Conservation (phyloP, 2,329 filamentous ascomycete genomes). For the Venturia nashicola region DNA sequence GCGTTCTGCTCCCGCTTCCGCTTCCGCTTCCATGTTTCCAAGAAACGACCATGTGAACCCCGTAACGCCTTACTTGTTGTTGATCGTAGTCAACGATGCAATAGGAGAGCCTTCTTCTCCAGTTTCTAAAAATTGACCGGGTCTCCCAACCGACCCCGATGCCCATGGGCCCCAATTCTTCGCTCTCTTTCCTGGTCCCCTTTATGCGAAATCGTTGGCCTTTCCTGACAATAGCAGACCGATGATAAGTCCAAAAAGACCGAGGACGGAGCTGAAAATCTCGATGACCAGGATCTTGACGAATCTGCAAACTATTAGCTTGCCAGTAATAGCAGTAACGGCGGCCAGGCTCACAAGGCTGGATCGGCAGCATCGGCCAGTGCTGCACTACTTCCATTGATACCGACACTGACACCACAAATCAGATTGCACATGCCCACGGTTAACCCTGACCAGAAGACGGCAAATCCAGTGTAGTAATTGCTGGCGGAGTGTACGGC, state of each 20-base stretch:
- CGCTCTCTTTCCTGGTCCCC: no score
- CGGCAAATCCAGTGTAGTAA: slow-evolving; percentile 87
- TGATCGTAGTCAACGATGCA: background rate
- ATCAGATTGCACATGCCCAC: slow-evolving; percentile 94
- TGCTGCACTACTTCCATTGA: slow-evolving; percentile 94
- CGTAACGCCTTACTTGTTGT: background rate
- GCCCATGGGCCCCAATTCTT: background rate
- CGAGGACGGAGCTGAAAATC: slow-evolving; percentile 96
- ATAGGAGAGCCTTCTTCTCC: background rate
- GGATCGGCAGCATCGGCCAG: slow-evolving; percentile 90
- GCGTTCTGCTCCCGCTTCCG: background rate
- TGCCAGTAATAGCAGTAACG: slow-evolving; percentile 1
- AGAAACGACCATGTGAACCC: background rate
- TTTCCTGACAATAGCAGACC: slow-evolving; percentile 80
- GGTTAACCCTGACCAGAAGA: slow-evolving; percentile 93
- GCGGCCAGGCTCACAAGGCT: slow-evolving; percentile 54
- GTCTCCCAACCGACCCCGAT: background rate
- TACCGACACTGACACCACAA: slow-evolving; percentile 91
- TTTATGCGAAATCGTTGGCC: slow-evolving; percentile 54
- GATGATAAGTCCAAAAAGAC: slow-evolving; percentile 91
- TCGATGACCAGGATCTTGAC: slow-evolving; percentile 98
- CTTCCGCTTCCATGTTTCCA: background rate
- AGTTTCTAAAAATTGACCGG: background rate
- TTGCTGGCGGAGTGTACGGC: slow-evolving; percentile 61
- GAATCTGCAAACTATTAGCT: slow-evolving; percentile 47